Base-by-base conservation (phyloP, 1,139 yeast species). In the Yamadazyma sp. region DNA sequence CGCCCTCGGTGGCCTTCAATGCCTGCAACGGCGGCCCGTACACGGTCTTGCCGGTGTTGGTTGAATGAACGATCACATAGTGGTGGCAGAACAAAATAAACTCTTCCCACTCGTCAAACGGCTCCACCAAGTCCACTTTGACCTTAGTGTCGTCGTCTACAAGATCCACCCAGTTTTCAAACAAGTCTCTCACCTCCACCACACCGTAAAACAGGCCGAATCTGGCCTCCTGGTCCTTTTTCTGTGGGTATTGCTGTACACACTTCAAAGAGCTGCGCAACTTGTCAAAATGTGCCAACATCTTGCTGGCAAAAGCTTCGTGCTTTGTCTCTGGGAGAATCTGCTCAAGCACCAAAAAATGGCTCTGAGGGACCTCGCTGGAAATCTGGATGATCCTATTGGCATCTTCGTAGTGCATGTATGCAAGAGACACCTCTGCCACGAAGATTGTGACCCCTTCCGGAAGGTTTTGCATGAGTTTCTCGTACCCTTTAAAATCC, bases 91-190 rank as follows among this genome's bases (percentile, higher is more conserved):
- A 87, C 14, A 84, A 58, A 22, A 82, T 73, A 48, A 86, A 86
- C 57, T 87, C 95, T 58, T 87, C 95, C 80, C 87, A 77, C 59
- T 87, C 95, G 55, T 87, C 95, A 59, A 87, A 87, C 7, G 76
- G 77, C 56, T 87, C 95, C 20, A 48, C 71, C 2, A 56, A 41
- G 11, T 68, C 69, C 14, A 87, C 74, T 37, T 62, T 59, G 0
- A 46, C 32, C 50, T 75, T 79, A n/a, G 65, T 56, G 0, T 63
- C 66, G 2, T 51, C 50, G 7, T 70, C 58, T 4, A 81, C 64
- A 41, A 65, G 66, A 33, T 52, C 59, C 23, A 54, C 55, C 87
- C 95, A 88, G 62, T 68, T 80, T 45, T 69, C 75, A 53, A 66
- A 69, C 48, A 87, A 61, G 51, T 84, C 79, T 23, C 70, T 64